Evolutionary conservation across 148 eudicot species (phyloP), one percentile per base, ranked within the genome.

Genomic region (Polygonum aviculare): DNA sequence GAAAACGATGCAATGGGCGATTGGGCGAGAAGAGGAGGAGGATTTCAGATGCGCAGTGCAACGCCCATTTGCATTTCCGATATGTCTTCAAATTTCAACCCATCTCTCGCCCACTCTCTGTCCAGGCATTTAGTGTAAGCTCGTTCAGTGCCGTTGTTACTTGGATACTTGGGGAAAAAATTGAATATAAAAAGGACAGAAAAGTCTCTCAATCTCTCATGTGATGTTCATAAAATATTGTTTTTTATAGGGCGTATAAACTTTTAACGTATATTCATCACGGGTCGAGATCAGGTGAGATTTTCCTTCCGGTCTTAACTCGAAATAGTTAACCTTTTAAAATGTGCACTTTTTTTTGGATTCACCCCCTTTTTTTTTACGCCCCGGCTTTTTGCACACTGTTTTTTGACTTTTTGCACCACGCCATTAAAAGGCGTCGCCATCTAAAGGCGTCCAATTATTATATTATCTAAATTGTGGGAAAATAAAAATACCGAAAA

Each of bases 51-150:
- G 9, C 76, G 81, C 88, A 54, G 55, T 52, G 55, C 59, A 71
- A 74, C 78, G 33, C 74, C 65, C 76, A 78, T 73, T 76, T 70
- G 79, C 78, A 45, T 60, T 74, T 31, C 44, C 50, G 39, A 55
- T 11, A 62, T 31, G 69, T 31, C 69, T 63, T 63, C 69, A 33
- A 54, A 18, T 1, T 38, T 75, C 79, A 79, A 81, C 77, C 77
- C 88, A 86, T 84, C 81, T 79, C 47, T 52, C 79, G 80, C 63
- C 59, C 15, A 72, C 77, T 57, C 71, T 54, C 67, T 18, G 60
- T 26, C 12, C 3, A 22, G 8, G 4, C 12, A 57, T n/a, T 57
- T 33, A 2, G 31, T 3, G 55, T 50, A 16, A 48, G 50, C 50
- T 48, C 15, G 19, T 54, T 54, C 8, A 54, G 60, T 54, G 60